A percentile compares a stretch with the other conserved stretches of the same genome.
phyloP scores from a whole-genome alignment of 1,139 yeast species.

The Komagataea norvegica region DNA sequence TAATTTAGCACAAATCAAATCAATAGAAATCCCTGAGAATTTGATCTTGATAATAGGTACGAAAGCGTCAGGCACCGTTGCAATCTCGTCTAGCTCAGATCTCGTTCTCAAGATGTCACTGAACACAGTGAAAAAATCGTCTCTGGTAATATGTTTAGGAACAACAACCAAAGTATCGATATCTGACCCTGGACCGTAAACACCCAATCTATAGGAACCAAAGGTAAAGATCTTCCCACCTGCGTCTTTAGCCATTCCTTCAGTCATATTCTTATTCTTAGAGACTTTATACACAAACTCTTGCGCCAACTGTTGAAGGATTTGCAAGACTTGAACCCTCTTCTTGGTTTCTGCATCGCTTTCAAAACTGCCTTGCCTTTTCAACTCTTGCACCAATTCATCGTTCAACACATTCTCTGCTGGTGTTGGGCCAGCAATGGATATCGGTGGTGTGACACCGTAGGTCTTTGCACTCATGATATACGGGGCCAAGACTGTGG shows the following conservation, averaged over 20 bases:
- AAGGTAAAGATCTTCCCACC: conserved; percentile 95
- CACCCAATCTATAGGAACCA: conserved; percentile 93
- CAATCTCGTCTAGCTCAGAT: conserved; percentile 81
- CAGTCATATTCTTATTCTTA: conserved; percentile 81
- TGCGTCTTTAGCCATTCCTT: conserved; percentile 95
- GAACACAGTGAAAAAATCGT: conserved; percentile 82
- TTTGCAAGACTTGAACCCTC: conserved; percentile 67
- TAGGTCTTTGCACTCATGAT: conserved; percentile 29
- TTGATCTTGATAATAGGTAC: conserved; percentile 92
- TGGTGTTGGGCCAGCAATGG: conserved; percentile 77
- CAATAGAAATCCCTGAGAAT: conserved; percentile 85
- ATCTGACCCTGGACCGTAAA: conserved; percentile 97
- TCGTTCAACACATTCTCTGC: conserved; percentile 75
- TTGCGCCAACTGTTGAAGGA: conserved; percentile 65
- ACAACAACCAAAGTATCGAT: conserved; percentile 93
- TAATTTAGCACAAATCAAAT: conserved; percentile 76
- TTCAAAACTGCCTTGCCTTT: conserved; percentile 86
- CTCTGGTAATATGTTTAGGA: conserved; percentile 91
- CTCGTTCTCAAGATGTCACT: conserved; percentile 60
- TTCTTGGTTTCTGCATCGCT: conserved; percentile 74
- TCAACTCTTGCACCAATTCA: conserved; percentile 68
- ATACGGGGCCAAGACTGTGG: neutral
- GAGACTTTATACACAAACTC: conserved; percentile 84
- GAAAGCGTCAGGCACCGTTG: conserved; percentile 93
- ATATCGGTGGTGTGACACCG: conserved; percentile 91